Base-by-base conservation (phyloP, 768 basidiomycete genomes). In the Stropharia rugosoannulata region DNA sequence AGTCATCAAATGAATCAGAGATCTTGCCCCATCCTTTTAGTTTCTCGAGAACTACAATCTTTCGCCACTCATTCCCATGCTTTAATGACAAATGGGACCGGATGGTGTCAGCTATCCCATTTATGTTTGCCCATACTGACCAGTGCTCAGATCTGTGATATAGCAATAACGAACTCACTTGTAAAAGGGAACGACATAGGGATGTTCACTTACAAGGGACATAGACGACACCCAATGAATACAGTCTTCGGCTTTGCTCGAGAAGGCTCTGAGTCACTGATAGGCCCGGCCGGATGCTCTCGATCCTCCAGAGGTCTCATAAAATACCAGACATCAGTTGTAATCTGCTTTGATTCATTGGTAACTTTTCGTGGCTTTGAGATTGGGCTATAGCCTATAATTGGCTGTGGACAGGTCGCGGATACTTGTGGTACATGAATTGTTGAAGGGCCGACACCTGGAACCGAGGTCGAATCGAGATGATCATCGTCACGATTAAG, bases 301-400 rank as follows among this genome's bases (percentile, higher is more conserved):
- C 13, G 12, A 15, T 27, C 19, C 19, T 64, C 45, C 15, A 59
- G 16, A 16, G 55, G 51, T 10, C 56, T 39, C 35, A 63, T 49
- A 42, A 65, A 62, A 19, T 62, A 66, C 59, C 64, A 66, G 25
- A 64, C 50, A 54, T 66, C 65, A 19, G 57, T 56, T 15, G 64
- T 62, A 35, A 19, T 51, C 36, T 56, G 54, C n/a, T 56, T 56
- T 27, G 38, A 47, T 39, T 38, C 36, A n/a, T n/a, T n/a, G 4
- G 19, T 1, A 6, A 4, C 2, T 16, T 41, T 49, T 10, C 38
- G 54, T 12, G 39, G 5, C 37, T 56, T 56, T n/a, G 47, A 40
- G 13, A 56, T 56, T 1, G 47, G 54, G n/a, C 54, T 56, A 18
- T 56, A 56, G 19, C 49, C 54, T 6, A 27, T 47, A 8, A 49